Base-by-base conservation (phyloP, 1,284 basidiomycete species). In the Cryptococcus deneoformans region DNA sequence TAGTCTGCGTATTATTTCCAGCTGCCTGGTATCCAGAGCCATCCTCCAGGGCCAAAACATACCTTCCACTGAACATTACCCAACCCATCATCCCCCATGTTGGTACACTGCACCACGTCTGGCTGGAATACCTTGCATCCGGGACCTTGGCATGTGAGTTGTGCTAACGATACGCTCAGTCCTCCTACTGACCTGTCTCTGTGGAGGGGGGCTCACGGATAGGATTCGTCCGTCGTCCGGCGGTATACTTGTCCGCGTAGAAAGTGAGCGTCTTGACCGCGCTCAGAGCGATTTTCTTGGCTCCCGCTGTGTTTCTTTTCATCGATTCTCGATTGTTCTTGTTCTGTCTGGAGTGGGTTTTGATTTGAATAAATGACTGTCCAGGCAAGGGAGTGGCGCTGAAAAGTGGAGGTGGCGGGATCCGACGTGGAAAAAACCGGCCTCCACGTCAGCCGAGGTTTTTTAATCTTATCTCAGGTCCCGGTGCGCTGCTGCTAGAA, bases 11-110 rank as follows among this genome's bases (percentile, higher is more conserved):
- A 20, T 20, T 20, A 20, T 20, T 20, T 20, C 20, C 20, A 20
- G 20, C 20, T 20, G 20, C 20, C 20, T 20, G 20, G 20, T 20
- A 20, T 20, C 20, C 20, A 20, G 20, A 20, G 20, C 20, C 20
- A 20, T 20, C 20, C 20, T 20, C 20, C 20, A 20, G 20, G 20
- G 20, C 12, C 42, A 43, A 16, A 3, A 67, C 66, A 65, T 66
- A 86, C 89, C 82, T 87, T 88, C 91, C 91, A 94, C 67, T 93
- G 90, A 5, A 91, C 84, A 10, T 88, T 85, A 1, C 71, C 72
- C 1, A 83, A 79, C 1, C 88, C 90, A 59, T 79, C 78, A 7
- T 89, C 88, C 42, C 92, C 91, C 49, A 87, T 80, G 62, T 87
- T 90, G 48, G 80, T 80, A 74, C 92, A 97, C 62, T 90, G 85